phyloP scores from a whole-genome alignment of 306 rosid genomes.

The Vicia villosa region DNA sequence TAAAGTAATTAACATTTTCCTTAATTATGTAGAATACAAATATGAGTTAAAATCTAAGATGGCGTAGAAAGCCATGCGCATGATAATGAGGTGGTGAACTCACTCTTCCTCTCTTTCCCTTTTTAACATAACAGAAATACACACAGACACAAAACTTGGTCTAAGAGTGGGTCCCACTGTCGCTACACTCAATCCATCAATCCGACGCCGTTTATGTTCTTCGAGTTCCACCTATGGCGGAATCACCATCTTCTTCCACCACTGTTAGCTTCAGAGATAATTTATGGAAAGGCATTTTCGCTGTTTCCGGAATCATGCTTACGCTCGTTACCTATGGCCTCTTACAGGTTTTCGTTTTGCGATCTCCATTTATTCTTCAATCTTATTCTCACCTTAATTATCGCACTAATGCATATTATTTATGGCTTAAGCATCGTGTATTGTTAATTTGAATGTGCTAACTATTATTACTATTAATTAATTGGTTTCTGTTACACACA shows the following conservation, averaged over 20 bases:
- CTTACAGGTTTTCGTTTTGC: conserved; percentile 66
- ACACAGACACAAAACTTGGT: background rate
- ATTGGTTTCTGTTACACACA: too few species aligned
- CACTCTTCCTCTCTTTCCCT: background rate
- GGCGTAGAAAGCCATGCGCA: background rate
- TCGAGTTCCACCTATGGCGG: conserved; percentile 54
- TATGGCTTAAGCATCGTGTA: too few species aligned
- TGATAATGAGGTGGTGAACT: background rate
- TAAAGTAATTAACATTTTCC: too few species aligned
- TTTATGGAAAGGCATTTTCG: conserved; percentile 66
- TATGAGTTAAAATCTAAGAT: too few species aligned
- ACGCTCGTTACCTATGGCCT: conserved; percentile 94
- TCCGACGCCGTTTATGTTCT: conserved; percentile 34
- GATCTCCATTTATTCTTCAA: conserved; percentile 17
- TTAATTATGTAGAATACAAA: too few species aligned
- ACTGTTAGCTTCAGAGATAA: conserved; percentile 43
- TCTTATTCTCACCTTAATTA: too few species aligned
- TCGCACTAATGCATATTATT: too few species aligned
- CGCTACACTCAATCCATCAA: background rate
- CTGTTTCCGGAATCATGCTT: conserved; percentile 84
- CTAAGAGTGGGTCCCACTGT: conserved; percentile 15
- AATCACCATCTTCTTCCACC: conserved; percentile 34
- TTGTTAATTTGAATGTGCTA: too few species aligned
- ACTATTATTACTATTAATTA: too few species aligned
- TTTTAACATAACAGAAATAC: conserved; percentile 11